These are phyloP conservation scores for Apiotrichum domesticum DNA, from an alignment of 1,284 basidiomycete genomes.

Conservation along the genomic window DNA sequence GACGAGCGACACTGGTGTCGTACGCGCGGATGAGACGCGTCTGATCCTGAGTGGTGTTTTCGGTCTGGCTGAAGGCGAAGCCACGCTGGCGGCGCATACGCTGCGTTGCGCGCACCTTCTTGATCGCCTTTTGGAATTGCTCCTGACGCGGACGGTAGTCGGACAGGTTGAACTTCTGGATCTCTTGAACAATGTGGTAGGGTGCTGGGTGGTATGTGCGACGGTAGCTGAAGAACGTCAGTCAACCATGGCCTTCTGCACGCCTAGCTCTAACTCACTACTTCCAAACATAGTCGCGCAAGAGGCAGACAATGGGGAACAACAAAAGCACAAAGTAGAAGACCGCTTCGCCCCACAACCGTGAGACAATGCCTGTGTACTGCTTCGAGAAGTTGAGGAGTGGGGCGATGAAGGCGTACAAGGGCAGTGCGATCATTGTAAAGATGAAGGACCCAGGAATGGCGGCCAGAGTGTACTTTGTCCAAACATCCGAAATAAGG, in stretches of 20 bases:
- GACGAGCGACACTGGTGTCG: slow-evolving; percentile 60
- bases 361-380: slow-evolving; percentile 76
- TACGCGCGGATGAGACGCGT: slow-evolving; percentile 79
- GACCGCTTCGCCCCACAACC: slow-evolving; percentile 75
- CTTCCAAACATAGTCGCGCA: slow-evolving; percentile 93
- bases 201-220: slow-evolving; percentile 83
- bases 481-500: slow-evolving; percentile 97
- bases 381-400: slow-evolving; percentile 80
- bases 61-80: slow-evolving; percentile 94
- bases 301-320: slow-evolving; percentile 79
- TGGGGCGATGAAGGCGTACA: slow-evolving; percentile 86
- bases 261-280: slow-evolving; percentile 50
- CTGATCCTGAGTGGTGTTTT: slow-evolving; percentile 77
- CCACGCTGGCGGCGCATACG: slow-evolving; percentile 89
- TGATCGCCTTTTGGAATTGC: slow-evolving; percentile 98
- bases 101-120: slow-evolving; percentile 92
- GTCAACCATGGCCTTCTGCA: too few relatives aligned
- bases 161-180: slow-evolving; percentile 93
- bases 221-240: slow-evolving; percentile 58
- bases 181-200: slow-evolving; percentile 96
- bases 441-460: slow-evolving; percentile 95
- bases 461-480: slow-evolving; percentile 93
- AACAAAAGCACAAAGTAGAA: slow-evolving; percentile 88
- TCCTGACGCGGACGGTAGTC: slow-evolving; percentile 96
- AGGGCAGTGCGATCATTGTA: slow-evolving; percentile 85